These are phyloP conservation scores for Parasarocladium wereldwijsianum DNA, from an alignment of 2,329 filamentous ascomycete genomes.

Conservation along the genomic window DNA sequence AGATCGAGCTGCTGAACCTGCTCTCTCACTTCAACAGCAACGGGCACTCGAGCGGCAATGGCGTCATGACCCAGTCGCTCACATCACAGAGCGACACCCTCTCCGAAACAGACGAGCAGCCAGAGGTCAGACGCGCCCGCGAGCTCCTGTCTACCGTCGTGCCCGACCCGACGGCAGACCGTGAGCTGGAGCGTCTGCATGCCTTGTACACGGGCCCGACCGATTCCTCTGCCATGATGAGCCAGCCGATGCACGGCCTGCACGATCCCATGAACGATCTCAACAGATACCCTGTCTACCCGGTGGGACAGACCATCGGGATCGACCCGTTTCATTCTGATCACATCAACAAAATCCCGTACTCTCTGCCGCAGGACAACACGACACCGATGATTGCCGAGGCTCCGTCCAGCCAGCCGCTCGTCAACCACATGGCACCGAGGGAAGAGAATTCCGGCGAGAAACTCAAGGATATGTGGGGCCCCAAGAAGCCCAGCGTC, in stretches of 20 bases:
- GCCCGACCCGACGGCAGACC: conserved; percentile 35
- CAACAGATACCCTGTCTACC: conserved; percentile 61
- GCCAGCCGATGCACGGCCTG: conserved; percentile 30
- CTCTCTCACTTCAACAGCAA: conserved; percentile 25
- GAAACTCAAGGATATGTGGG: conserved; percentile 35
- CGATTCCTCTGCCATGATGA: conserved; percentile 31
- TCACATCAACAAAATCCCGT: conserved; percentile 88
- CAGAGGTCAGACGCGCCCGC: conserved; percentile 39
- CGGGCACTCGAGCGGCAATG: conserved; percentile 22
- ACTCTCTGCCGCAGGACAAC: conserved; percentile 51
- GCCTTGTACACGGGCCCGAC: conserved; percentile 38
- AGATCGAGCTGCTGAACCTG: conserved; percentile 42
- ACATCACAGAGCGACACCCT: conserved; percentile 15
- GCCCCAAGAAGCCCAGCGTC: conserved; percentile 56
- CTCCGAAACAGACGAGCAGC: conserved; percentile 32
- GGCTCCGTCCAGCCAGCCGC: conserved; percentile 7
- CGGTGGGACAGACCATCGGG: conserved; percentile 76
- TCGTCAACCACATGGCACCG: conserved; percentile 8
- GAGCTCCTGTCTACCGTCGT: conserved; percentile 39
- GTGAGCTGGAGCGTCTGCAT: conserved; percentile 40
- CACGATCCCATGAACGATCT: conserved; percentile 42
- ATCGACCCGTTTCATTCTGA: conserved; percentile 93
- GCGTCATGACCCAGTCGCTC: conserved; percentile 18
- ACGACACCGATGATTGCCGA: conserved; percentile 21
- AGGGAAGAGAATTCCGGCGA: conserved; percentile 14